These are phyloP conservation scores for Annulohypoxylon moriforme DNA, from an alignment of 495 filamentous ascomycete species.

Conservation along the genomic window DNA sequence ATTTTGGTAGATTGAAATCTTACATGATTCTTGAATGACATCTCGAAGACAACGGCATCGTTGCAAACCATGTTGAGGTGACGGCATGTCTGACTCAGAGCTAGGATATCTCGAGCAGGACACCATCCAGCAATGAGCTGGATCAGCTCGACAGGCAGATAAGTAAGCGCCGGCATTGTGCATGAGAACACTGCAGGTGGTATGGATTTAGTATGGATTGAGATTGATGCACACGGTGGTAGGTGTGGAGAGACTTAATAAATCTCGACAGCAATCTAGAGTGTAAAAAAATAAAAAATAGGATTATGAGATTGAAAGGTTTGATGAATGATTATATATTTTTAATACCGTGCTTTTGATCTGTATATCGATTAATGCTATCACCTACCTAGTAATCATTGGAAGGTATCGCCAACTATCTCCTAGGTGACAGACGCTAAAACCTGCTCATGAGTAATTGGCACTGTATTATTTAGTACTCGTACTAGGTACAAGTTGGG, in stretches of 20 bases:
- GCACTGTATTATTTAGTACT: no score
- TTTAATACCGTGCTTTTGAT: neutral
- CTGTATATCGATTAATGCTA: neutral
- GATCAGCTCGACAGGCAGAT: slow-evolving; percentile 28
- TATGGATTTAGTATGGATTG: no score
- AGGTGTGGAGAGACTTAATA: no score
- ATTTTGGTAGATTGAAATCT: neutral
- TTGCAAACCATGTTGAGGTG: slow-evolving; percentile 26
- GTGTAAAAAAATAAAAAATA: neutral
- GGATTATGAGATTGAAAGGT: neutral
- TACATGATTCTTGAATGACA: slow-evolving; percentile 37
- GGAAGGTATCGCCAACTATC: neutral
- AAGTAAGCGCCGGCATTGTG: slow-evolving; percentile 17
- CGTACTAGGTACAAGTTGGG: no score
- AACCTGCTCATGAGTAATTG: no score
- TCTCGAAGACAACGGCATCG: slow-evolving; percentile 21
- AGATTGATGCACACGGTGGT: no score
- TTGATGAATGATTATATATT: neutral
- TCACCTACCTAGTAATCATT: neutral
- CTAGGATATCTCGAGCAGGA: slow-evolving; percentile 28
- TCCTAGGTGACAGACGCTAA: neutral
- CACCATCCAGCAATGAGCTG: slow-evolving; percentile 34
- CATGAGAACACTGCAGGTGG: neutral
- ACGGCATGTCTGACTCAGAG: slow-evolving; percentile 29
- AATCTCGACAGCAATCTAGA: no score